Evolutionary conservation across 169 alveolate genomes (phyloP), one percentile per base, ranked within the genome.

Genomic region (Besnoitia besnoiti): DNA sequence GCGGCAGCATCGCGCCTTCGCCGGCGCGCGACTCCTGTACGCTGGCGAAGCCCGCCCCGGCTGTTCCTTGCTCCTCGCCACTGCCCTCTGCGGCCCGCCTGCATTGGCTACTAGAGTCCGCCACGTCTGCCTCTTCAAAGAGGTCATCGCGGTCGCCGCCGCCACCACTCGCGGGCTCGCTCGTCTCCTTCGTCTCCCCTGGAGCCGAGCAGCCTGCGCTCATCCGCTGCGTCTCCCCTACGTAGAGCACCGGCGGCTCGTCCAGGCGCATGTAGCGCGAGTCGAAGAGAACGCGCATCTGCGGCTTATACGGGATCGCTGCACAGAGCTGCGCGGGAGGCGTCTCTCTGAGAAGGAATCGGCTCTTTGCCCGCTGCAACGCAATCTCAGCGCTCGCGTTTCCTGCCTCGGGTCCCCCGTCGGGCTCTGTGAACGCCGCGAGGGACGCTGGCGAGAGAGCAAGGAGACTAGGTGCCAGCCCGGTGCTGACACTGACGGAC

Each of bases 1-100:
- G 27, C 12, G 87, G 87, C 35, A 77, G 59, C 87, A 39, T 37
- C 59, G 87, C 87, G 37, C 87, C 87, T 24, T 30, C 44, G 14
- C n/a, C 80, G 44, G 39, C 44, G 44, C 80, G 39, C 24, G 80
- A n/a, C 7, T 19, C 62, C 62, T n/a, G n/a, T n/a, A n/a, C 67
- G 67, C 67, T 1, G 67, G 33, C 5, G 67, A 55, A 19, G 33
- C 67, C 24, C 67, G 12, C 67, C 33, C 67, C 12, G 67, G 67
- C n/a, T 55, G 33, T 5, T 55, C 67, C 12, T 5, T 3, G 33
- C 67, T 55, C 67, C 24, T n/a, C 30, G 12, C 27, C n/a, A 19
- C n/a, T 55, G 16, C 67, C n/a, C n/a, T n/a, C n/a, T 0, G 67
- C 12, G 67, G 67, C 67, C 24, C 24, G 30, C 3, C 67, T 21